phyloP scores from a whole-genome alignment of 495 filamentous ascomycete species.

The Tuber indicum region DNA sequence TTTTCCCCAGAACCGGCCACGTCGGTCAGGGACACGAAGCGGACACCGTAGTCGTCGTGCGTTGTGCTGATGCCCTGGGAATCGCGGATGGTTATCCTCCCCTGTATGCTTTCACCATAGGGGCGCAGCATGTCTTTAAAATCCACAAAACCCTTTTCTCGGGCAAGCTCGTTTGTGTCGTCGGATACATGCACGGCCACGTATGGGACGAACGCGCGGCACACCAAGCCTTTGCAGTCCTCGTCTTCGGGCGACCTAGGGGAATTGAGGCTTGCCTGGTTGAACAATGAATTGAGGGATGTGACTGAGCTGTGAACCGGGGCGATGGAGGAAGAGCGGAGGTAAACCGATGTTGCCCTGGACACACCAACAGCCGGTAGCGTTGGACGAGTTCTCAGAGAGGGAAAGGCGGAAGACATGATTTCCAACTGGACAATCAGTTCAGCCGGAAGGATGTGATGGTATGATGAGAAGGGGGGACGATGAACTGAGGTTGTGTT shows the following conservation, averaged over 20 bases:
- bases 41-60: conserved; percentile 85
- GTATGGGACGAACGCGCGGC: conserved; percentile 78
- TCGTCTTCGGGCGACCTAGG: conserved; percentile 11
- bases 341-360: conserved; percentile 30
- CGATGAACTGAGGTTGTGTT: neutral
- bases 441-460: neutral
- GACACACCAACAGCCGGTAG: conserved; percentile 23
- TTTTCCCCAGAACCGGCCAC: conserved; percentile 45
- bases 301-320: conserved; percentile 34
- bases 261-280: conserved; percentile 13
- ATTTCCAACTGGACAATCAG: neutral
- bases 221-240: conserved; percentile 51
- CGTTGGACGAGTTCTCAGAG: conserved; percentile 23
- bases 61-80: conserved; percentile 72
- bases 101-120: conserved; percentile 82
- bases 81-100: conserved; percentile 84
- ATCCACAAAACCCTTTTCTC: conserved; percentile 78
- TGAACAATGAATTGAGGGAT: conserved; percentile 38
- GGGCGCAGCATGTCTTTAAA: conserved; percentile 79
- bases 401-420: conserved; percentile 32
- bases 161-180: conserved; percentile 73
- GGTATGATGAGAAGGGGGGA: neutral
- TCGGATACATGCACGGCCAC: conserved; percentile 74
- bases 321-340: conserved; percentile 26
- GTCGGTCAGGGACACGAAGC: conserved; percentile 65